Evolutionary conservation across 108 stramenopile genomes (phyloP).

Genomic region (Skeletonema grethae): DNA sequence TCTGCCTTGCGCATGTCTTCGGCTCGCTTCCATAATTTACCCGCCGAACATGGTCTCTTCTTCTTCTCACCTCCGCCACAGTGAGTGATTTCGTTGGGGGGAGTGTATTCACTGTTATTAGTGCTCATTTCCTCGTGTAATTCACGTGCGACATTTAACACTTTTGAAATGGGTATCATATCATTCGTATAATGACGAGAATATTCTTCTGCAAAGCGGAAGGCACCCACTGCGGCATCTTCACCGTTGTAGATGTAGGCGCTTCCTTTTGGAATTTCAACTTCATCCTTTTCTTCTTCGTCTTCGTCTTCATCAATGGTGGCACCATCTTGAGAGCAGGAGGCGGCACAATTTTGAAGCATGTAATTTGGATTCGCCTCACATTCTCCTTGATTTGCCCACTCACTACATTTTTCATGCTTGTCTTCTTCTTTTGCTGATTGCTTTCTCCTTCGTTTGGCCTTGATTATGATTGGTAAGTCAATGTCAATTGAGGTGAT

Average conservation of each 20-base stretch:
- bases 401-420: neutral
- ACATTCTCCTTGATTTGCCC: constrained; percentile 52
- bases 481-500: neutral
- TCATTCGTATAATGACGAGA: constrained; percentile 26
- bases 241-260: constrained; percentile 43
- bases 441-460: neutral
- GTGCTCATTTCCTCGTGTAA: constrained; percentile 15
- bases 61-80: constrained; percentile 51
- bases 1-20: constrained; percentile 56
- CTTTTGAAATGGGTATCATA: constrained; percentile 25
- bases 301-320: neutral
- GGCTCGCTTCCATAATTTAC: constrained; percentile 64
- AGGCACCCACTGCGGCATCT: constrained; percentile 56
- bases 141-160: constrained; percentile 36
- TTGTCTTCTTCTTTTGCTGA: neutral
- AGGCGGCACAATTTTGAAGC: constrained; percentile 40
- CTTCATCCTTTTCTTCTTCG: neutral
- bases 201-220: constrained; percentile 57
- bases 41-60: constrained; percentile 45
- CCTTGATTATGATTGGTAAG: neutral
- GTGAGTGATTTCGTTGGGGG: constrained; percentile 45
- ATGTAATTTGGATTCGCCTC: constrained; percentile 48
- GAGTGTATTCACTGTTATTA: constrained; percentile 16
- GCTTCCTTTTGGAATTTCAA: constrained; percentile 5
- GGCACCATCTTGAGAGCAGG: neutral